phyloP scores from a whole-genome alignment of 768 basidiomycete genomes.

The Russula ochroleuca region DNA sequence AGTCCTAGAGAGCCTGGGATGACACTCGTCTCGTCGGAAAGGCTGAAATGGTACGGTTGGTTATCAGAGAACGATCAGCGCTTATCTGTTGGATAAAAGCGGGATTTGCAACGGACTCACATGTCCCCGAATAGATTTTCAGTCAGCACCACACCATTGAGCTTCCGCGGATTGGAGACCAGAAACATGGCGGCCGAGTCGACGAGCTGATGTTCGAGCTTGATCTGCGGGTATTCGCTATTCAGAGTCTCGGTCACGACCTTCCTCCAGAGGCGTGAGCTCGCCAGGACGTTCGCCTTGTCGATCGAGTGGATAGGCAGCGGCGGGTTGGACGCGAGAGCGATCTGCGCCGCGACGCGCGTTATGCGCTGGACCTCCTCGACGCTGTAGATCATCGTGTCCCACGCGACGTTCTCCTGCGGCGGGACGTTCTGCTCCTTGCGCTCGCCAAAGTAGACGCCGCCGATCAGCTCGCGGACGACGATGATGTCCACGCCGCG shows the following conservation, averaged over 20 bases:
- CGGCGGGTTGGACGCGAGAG: conserved; percentile 76
- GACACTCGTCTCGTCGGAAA: conserved; percentile 95
- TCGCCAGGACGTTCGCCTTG: conserved; percentile 98
- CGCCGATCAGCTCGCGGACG: conserved; percentile 93
- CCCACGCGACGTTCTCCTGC: conserved; percentile 72
- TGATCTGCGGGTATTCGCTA: conserved; percentile 83
- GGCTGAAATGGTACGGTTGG: conserved; percentile 42
- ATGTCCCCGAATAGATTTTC: conserved; percentile 98
- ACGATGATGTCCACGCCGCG: conserved; percentile 88
- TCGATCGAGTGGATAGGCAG: conserved; percentile 90
- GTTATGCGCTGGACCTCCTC: conserved; percentile 92
- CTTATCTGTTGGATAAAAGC: background rate
- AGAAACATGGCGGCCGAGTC: conserved; percentile 97
- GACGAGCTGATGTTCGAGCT: conserved; percentile 86
- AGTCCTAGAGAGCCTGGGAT: conserved; percentile 97
- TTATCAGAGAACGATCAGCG: conserved; percentile 8
- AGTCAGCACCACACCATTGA: conserved; percentile 93
- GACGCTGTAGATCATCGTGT: conserved; percentile 91
- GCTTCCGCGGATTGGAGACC: conserved; percentile 80
- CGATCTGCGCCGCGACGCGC: conserved; percentile 91
- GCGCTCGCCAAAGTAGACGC: conserved; percentile 90
- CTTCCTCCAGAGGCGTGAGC: conserved; percentile 89
- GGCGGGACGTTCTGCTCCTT: conserved; percentile 76
- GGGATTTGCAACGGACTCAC: conserved; percentile 48
- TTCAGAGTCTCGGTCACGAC: conserved; percentile 81